These are phyloP conservation scores for Diplodia corticola DNA, from an alignment of 2,329 filamentous ascomycete species.

Conservation along the genomic window DNA sequence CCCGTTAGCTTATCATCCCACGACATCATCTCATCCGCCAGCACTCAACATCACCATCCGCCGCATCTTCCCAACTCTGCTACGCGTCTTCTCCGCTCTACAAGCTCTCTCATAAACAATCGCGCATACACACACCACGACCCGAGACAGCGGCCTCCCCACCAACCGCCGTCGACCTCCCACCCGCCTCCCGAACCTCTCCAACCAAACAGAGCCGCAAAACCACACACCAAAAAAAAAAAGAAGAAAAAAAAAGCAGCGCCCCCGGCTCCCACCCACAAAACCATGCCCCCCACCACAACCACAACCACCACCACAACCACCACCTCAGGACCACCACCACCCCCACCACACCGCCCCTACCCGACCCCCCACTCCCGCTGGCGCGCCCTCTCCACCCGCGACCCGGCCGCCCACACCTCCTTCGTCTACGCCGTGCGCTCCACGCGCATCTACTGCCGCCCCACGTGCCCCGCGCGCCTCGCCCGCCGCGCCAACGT, in stretches of 20 bases:
- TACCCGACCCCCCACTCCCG: conserved; percentile 37
- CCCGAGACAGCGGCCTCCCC: neutral
- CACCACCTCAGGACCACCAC: neutral
- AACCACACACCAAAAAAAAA: no score
- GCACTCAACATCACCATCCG: neutral
- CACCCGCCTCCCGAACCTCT: no score
- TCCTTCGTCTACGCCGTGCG: conserved; percentile 59
- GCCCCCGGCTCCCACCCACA: neutral
- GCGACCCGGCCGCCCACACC: conserved; percentile 45
- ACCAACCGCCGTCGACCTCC: no score
- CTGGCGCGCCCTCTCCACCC: conserved; percentile 46
- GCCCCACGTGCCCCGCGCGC: conserved; percentile 61
- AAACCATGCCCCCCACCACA: neutral
- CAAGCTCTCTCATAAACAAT: neutral
- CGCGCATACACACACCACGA: neutral
- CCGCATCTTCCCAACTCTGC: no score
- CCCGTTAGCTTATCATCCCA: neutral
- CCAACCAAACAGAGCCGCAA: neutral
- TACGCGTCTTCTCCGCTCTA: neutral
- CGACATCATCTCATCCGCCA: neutral
- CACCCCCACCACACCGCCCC: neutral
- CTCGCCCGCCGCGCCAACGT: conserved; percentile 60
- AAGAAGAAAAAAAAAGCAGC: no score
- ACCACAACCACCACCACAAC: neutral
- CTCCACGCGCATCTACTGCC: conserved; percentile 61